Base-by-base conservation (phyloP, 257 asterid genomes). In the Nicotiana otophora region DNA sequence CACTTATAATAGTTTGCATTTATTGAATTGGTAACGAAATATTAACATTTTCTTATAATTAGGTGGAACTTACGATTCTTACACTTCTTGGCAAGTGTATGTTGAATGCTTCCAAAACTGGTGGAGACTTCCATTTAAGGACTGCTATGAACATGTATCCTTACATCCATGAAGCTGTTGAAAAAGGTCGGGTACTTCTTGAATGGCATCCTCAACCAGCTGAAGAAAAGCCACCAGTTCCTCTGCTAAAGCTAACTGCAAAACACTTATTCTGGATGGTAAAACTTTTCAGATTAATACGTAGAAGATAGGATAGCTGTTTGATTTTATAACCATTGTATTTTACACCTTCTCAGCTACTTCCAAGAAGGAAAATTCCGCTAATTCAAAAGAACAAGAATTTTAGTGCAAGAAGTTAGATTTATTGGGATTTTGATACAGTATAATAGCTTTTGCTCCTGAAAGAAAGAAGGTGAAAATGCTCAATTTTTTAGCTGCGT, bases 41-140 rank as follows among this genome's bases (percentile, higher is more conserved):
- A n/a, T n/a, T n/a, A n/a, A n/a, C n/a, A n/a, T n/a, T n/a, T n/a
- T n/a, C n/a, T n/a, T n/a, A n/a, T n/a, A n/a, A 72, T 65, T 48
- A 96, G 99, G 88, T 96, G 90, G 99, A 96, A 84, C 98, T 96
- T 84, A 89, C 98, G 92, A 94, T 94, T 87, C 98, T 96, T 88
- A 98, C 98, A 17, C 99, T 94, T 88, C 89, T 95, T 78, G 95
- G 98, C 70, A 88, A 91, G n/a, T n/a, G n/a, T n/a, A 85, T 96
- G 99, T 86, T 96, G 87, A 85, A 88, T 76, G 99, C 99, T 84
- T 96, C 94, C 84, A 84, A 85, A 87, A 98, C 99, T 81, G 98
- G 98, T 55, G 99, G 98, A 74, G 98, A 94, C 85, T 96, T 96
- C 89, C 98, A 96, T 85, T 96, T 98, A 2, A 91, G n/a, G n/a